phyloP scores from a whole-genome alignment of 2,329 filamentous ascomycete genomes.

The Ophiosphaerella korrae region DNA sequence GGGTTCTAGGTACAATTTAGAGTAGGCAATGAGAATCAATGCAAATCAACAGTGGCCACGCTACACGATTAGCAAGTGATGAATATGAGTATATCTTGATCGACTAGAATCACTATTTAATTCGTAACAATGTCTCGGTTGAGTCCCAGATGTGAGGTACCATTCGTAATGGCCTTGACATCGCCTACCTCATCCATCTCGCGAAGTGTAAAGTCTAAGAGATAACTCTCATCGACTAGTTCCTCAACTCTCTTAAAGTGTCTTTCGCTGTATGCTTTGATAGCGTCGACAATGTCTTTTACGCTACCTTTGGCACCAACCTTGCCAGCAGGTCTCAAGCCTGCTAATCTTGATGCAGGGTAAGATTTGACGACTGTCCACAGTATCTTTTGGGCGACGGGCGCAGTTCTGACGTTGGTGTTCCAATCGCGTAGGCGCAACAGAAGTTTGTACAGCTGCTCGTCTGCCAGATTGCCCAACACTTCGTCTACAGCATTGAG shows the following conservation, averaged over 20 bases:
- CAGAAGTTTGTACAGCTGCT: constrained; percentile 84
- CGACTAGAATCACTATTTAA: constrained; percentile 8
- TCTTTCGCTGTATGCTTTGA: constrained; percentile 88
- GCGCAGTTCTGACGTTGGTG: constrained; percentile 85
- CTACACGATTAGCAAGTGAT: too few species aligned
- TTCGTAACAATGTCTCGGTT: constrained; percentile 41
- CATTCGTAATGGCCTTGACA: constrained; percentile 33
- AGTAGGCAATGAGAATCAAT: background rate
- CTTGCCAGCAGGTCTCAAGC: constrained; percentile 56
- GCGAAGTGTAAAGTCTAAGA: constrained; percentile 89
- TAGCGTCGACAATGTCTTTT: constrained; percentile 83
- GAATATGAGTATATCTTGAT: background rate
- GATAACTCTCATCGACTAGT: constrained; percentile 88
- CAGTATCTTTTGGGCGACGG: constrained; percentile 83
- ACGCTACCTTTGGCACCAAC: constrained; percentile 53
- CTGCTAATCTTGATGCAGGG: constrained; percentile 76
- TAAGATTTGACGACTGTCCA: constrained; percentile 81
- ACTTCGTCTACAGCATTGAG: constrained; percentile 78
- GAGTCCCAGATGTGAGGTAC: constrained; percentile 23
- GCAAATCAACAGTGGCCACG: background rate
- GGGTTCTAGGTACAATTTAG: too few species aligned
- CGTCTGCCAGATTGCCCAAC: constrained; percentile 75
- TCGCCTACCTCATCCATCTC: constrained; percentile 79
- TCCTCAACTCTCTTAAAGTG: constrained; percentile 92
- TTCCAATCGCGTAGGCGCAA: constrained; percentile 93